These are phyloP conservation scores for Marchantia polymorpha DNA, from an alignment of 225 moss, liverwort and hornwort genomes.

Conservation along the genomic window DNA sequence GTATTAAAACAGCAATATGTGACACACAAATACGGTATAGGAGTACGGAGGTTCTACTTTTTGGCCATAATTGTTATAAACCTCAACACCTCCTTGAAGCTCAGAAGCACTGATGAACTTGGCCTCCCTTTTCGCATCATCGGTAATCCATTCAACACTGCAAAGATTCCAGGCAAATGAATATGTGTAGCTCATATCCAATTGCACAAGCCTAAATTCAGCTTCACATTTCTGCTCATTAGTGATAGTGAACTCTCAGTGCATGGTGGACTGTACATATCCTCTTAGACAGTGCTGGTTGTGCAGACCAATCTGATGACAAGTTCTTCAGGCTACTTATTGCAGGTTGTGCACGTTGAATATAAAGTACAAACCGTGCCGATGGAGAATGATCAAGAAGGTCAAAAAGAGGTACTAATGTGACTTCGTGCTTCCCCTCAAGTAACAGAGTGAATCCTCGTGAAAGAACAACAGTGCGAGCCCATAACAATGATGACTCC, in stretches of 20 bases:
- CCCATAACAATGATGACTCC: conserved; percentile 23
- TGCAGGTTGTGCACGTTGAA: not conserved
- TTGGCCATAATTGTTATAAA: conserved; percentile 33
- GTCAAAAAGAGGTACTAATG: conserved; percentile 31
- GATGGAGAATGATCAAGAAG: conserved; percentile 31
- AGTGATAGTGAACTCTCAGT: not conserved
- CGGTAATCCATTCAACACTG: conserved; percentile 33
- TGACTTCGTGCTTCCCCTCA: conserved; percentile 15
- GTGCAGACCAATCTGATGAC: not conserved
- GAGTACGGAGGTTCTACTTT: conserved; percentile 15
- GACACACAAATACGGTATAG: no score
- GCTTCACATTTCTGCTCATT: not conserved
- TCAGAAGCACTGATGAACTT: conserved; percentile 23
- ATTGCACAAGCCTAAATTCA: no score
- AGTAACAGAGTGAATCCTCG: conserved; percentile 27
- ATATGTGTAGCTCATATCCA: no score
- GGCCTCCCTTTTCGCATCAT: conserved; percentile 22
- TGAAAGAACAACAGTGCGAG: conserved; percentile 28
- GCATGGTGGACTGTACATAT: not conserved
- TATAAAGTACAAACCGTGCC: conserved; percentile 20
- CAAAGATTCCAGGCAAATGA: not conserved
- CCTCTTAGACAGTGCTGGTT: not conserved
- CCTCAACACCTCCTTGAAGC: conserved; percentile 15
- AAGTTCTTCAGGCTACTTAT: no score
- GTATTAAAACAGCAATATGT: no score